Base-by-base conservation (phyloP, 306 rosid species). In the Malus sieversii region DNA sequence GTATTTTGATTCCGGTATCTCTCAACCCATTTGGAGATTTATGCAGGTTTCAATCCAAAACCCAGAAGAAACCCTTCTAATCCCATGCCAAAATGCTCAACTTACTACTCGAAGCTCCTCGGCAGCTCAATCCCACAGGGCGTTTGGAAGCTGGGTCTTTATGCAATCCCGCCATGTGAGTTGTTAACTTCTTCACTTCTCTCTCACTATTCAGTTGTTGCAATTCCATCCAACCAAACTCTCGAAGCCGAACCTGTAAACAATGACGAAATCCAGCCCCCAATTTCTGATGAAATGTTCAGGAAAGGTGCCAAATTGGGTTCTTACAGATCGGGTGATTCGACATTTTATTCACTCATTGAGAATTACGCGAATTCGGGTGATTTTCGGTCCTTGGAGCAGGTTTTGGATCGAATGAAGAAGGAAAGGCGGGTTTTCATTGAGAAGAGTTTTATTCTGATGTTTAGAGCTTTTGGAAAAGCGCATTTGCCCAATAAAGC, bases 381-480 rank as follows among this genome's bases (percentile, higher is more conserved):
- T 4, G 92, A 95, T 74, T 90, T 95, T 11, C 35, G 12, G 63
- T 92, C 94, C 16, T 64, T 95, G 67, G 88, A 92, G 55, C 79
- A 72, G 72, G 84, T 92, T 68, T 86, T 95, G 76, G 77, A 75
- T 72, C 87, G 84, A 76, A 86, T 92, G 92, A 95, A 89, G 79
- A 83, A 72, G 1, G 91, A 95, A 85, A 77, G 87, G 65, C 84
- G 98, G 55, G 82, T 83, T 59, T 86, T 92, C 23, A 20, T 79
- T 0, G 98, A 92, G 25, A 87, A 77, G 57, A 82, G 42, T 78
- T 95, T 92, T 80, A 84, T 95, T 72, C 44, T 83, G 22, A 78
- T 92, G 40, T 92, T 95, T 70, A 92, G 77, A 73, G 98, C 98
- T 82, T 95, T 82, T 78, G 97, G 96, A 66, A 89, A 89, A 89